These are phyloP conservation scores for Abrus pulchellus DNA, from an alignment of 306 rosid species.

Conservation along the genomic window DNA sequence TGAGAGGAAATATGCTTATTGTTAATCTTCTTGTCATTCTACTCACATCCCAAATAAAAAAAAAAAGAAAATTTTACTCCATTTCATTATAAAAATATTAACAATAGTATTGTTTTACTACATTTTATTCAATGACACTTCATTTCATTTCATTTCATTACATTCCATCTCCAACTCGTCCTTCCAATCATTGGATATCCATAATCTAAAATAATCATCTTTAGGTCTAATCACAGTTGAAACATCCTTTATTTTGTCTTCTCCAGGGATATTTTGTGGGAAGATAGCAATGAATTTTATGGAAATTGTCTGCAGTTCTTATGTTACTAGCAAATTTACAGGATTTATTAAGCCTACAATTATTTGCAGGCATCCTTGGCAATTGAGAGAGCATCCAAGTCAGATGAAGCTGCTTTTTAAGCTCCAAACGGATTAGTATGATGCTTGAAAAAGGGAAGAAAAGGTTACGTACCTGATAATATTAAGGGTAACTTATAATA, in stretches of 20 bases:
- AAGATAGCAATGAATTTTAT: not conserved
- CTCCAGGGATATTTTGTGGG: not conserved
- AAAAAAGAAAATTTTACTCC: too few species aligned
- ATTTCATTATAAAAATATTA: too few species aligned
- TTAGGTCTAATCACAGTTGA: not conserved
- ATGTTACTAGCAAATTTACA: not conserved
- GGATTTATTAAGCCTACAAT: not conserved
- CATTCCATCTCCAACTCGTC: not conserved
- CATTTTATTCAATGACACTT: too few species aligned
- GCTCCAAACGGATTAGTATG: too few species aligned
- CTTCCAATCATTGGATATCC: not conserved
- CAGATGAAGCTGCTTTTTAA: not conserved
- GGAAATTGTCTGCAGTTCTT: not conserved
- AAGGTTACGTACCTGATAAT: not conserved
- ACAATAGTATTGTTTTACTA: too few species aligned
- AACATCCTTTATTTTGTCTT: not conserved
- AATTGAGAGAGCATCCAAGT: constrained; percentile 20
- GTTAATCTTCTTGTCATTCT: not conserved
- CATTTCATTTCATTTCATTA: not conserved
- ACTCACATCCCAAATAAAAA: too few species aligned
- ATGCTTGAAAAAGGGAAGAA: not conserved
- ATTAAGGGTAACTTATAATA: too few species aligned
- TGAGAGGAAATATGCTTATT: too few species aligned
- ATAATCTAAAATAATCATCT: not conserved
- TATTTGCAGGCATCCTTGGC: constrained; percentile 38